Evolutionary conservation across 148 eudicot genomes (phyloP).

Genomic region (Silene latifolia): DNA sequence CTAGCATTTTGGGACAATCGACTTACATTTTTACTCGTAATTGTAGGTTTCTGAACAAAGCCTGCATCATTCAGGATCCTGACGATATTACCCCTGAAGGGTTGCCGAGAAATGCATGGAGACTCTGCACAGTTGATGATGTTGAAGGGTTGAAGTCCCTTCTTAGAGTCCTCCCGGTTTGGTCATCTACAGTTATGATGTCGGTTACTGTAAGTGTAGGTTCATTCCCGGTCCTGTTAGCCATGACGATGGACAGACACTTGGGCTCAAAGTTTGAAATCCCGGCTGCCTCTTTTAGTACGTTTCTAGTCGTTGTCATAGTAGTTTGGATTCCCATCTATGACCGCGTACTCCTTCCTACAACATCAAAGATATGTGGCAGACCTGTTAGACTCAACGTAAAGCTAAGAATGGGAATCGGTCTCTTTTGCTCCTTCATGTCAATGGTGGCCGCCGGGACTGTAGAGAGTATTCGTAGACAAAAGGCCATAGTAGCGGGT

Average conservation of each 20-base stretch:
- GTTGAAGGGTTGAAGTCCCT: constrained; percentile 74
- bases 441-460: constrained; percentile 56
- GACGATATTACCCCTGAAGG: constrained; percentile 51
- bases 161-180: constrained; percentile 59
- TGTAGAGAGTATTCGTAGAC: constrained; percentile 55
- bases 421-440: constrained; percentile 48
- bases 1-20: background rate
- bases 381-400: constrained; percentile 49
- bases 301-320: constrained; percentile 52
- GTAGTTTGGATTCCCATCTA: constrained; percentile 62
- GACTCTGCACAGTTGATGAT: constrained; percentile 64
- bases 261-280: constrained; percentile 50
- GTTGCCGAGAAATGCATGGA: constrained; percentile 50
- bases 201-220: constrained; percentile 51
- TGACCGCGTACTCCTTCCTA: constrained; percentile 67
- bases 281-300: constrained; percentile 71
- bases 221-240: constrained; percentile 57
- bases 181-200: constrained; percentile 73
- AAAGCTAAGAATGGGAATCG: constrained; percentile 70
- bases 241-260: constrained; percentile 71
- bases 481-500: constrained; percentile 45
- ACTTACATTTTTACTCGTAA: background rate
- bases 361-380: constrained; percentile 59
- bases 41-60: constrained; percentile 69
- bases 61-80: constrained; percentile 55